phyloP scores from a whole-genome alignment of 306 rosid genomes.

The Quercus variabilis region DNA sequence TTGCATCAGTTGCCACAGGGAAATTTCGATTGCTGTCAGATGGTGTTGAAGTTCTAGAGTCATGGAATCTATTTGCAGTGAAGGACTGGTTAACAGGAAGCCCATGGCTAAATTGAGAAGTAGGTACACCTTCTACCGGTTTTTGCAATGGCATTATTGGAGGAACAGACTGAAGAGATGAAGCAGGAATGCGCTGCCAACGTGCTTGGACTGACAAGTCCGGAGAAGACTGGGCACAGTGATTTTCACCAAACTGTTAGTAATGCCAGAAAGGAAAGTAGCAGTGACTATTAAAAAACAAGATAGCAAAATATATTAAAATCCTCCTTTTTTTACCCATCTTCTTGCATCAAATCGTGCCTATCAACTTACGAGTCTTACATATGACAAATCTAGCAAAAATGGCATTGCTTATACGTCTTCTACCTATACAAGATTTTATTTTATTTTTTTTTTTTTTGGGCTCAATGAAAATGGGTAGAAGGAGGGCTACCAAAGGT shows the following conservation, averaged over 20 bases:
- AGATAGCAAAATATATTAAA: neutral
- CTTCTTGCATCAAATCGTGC: neutral
- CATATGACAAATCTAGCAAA: neutral
- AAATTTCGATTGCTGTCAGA: slow-evolving; percentile 56
- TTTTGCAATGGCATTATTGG: slow-evolving; percentile 69
- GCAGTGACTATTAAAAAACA: neutral
- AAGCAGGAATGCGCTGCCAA: slow-evolving; percentile 73
- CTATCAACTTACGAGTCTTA: neutral
- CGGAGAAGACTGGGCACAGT: slow-evolving; percentile 61
- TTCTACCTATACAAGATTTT: neutral
- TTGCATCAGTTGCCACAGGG: slow-evolving; percentile 49
- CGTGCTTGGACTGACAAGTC: slow-evolving; percentile 83
- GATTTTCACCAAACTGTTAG: slow-evolving; percentile 23
- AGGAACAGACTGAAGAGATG: slow-evolving; percentile 62
- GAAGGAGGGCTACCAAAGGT: too few relatives aligned
- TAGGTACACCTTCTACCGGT: slow-evolving; percentile 45
- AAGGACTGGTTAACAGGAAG: slow-evolving; percentile 57
- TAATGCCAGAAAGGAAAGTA: neutral
- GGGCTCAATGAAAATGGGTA: too few relatives aligned
- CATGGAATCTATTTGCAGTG: slow-evolving; percentile 48
- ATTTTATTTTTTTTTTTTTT: too few relatives aligned
- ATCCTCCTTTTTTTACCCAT: neutral
- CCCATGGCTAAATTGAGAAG: slow-evolving; percentile 57
- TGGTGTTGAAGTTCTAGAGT: slow-evolving; percentile 47
- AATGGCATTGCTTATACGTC: neutral